Percentiles rank a stretch among this genome's conserved stretches.
phyloP scores from a whole-genome alignment of 1,284 basidiomycete species.

The Xanthoconium separans region DNA sequence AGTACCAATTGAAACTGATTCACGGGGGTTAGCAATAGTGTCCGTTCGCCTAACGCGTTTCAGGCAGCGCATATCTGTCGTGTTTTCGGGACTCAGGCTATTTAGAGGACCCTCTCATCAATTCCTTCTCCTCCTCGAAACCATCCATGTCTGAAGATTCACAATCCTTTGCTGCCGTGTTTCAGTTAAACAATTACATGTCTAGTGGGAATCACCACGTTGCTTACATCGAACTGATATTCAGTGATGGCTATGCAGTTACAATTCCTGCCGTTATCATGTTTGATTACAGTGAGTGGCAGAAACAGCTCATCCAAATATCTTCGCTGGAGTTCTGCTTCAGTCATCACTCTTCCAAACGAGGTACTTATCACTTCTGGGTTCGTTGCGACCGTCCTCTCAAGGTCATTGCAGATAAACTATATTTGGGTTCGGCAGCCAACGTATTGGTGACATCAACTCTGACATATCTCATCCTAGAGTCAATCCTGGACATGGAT shows the following conservation, averaged over 20 bases:
- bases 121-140: too few species aligned
- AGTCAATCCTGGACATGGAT: neutral
- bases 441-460: neutral
- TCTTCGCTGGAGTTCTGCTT: neutral
- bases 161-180: neutral
- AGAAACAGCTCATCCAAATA: neutral
- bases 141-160: neutral
- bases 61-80: too few species aligned
- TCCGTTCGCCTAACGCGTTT: too few species aligned
- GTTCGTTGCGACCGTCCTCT: neutral
- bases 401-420: neutral
- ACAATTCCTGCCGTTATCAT: neutral
- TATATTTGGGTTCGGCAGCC: conserved; percentile 1
- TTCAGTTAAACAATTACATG: neutral
- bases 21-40: too few species aligned
- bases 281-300: conserved; percentile 1
- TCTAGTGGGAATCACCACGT: neutral
- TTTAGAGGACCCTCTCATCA: too few species aligned
- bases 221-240: neutral
- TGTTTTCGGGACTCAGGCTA: too few species aligned
- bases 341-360: neutral
- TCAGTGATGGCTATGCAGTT: neutral
- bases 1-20: too few species aligned
- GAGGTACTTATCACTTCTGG: neutral
- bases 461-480: neutral